Base-by-base conservation (phyloP, 495 filamentous ascomycete genomes). In the Talaromyces adpressus region DNA sequence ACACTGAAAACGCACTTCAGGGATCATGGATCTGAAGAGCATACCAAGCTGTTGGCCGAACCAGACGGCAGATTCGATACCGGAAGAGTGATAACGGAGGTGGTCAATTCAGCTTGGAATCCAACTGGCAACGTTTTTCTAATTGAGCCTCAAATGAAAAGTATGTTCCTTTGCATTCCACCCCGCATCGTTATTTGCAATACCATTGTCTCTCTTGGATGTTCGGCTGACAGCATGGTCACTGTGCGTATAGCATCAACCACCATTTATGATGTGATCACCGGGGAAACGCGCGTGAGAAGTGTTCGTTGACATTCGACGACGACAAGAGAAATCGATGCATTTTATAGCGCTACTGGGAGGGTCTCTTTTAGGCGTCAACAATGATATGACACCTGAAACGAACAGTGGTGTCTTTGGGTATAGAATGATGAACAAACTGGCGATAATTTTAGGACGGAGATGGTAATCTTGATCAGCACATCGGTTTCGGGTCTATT, bases 1-100 rank as follows among this genome's bases (percentile, higher is more conserved):
- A 62, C 60, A 29, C 47, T 62, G 27, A 62, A 62, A 49, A 29
- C 60, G 22, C 60, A 62, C 25, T 32, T 62, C 12, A 32, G 29
- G 27, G 60, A 62, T 25, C 58, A 60, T 30, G 45, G 27, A 22
- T 36, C 60, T 1, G 60, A 52, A 23, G 27, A 32, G n/a, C 60
- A 62, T 32, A 53, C 27, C 16, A 62, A 36, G 27, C 25, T 62
- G 18, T 52, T 53, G 16, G 41, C 60, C 18, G 60, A 62, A n/a
- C 60, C 45, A 29, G 60, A 62, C 18, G 60, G 60, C 11, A 25
- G 60, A 53, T 62, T 62, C 18, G 60, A 62, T n/a, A 62, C 60
- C 9, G 27, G 22, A 23, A 39, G 60, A 53, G 60, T 62, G 9
- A 62, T 62, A 30, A 49, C 41, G 18, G 60, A 62, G 25, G 6